These are phyloP conservation scores for Exobasidium cylindrosporum DNA, from an alignment of 1,284 basidiomycete genomes.

Conservation along the genomic window DNA sequence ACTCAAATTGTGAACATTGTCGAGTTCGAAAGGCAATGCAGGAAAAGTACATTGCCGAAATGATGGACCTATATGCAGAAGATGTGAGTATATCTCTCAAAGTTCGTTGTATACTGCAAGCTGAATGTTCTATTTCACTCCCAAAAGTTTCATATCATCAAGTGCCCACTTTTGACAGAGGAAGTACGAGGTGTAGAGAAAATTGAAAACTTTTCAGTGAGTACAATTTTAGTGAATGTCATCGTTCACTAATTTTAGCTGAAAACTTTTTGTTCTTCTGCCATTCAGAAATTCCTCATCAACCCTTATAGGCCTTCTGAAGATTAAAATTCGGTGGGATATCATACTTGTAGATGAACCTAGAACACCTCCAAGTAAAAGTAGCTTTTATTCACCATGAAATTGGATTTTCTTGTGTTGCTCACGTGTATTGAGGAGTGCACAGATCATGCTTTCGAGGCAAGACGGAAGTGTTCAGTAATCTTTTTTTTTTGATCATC, in stretches of 20 bases:
- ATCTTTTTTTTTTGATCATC: no score
- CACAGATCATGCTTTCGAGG: no score
- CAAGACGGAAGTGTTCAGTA: no score
- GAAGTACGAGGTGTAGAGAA: slow-evolving; percentile 93
- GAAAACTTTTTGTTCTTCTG: background rate
- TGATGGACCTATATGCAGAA: slow-evolving; percentile 53
- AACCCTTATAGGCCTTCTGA: background rate
- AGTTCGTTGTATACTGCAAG: no score
- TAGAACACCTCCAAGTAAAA: no score
- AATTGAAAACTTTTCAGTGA: slow-evolving; percentile 64
- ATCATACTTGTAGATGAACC: no score
- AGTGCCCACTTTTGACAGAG: slow-evolving; percentile 71
- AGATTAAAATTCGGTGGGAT: no score
- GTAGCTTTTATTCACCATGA: no score
- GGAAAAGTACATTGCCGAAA: slow-evolving; percentile 61
- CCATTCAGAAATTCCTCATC: background rate
- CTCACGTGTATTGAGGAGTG: no score
- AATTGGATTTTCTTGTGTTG: no score
- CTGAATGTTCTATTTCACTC: no score
- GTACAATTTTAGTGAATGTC: no score
- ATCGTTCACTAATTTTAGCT: background rate
- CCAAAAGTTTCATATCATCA: slow-evolving; percentile 15
- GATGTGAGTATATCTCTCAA: slow-evolving; percentile 61
- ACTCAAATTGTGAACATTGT: slow-evolving; percentile 91
- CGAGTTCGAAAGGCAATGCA: slow-evolving; percentile 93